Conservation (phyloP, 1,139 yeast genomes). For the Zygosaccharomyces pseudobailii region DNA sequence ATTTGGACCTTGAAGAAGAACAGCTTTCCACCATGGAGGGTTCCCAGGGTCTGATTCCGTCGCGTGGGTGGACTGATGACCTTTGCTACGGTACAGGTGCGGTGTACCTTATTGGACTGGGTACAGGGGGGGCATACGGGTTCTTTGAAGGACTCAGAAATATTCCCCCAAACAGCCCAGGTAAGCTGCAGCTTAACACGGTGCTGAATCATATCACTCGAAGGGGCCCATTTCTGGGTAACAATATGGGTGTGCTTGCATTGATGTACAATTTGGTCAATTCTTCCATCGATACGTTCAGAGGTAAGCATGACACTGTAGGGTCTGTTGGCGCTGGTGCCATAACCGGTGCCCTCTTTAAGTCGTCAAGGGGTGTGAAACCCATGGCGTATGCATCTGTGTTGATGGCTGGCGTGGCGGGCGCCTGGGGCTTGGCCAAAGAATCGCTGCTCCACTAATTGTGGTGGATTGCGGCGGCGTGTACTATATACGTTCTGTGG, state of each 20-base stretch:
- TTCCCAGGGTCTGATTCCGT: slow-evolving; percentile 83
- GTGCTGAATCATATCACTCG: slow-evolving; percentile 87
- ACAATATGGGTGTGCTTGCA: slow-evolving; percentile 91
- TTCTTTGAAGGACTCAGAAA: slow-evolving; percentile 76
- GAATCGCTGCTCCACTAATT: slow-evolving; percentile 19
- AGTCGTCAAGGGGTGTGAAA: slow-evolving; percentile 75
- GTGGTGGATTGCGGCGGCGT: neutral
- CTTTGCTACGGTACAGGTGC: slow-evolving; percentile 97
- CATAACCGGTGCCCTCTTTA: slow-evolving; percentile 85
- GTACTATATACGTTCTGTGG: neutral
- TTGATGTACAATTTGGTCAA: slow-evolving; percentile 81
- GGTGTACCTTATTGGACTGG: slow-evolving; percentile 75
- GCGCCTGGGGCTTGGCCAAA: slow-evolving; percentile 87
- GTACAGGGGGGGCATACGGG: slow-evolving; percentile 86
- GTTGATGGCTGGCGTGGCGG: slow-evolving; percentile 85
- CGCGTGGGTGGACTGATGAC: slow-evolving; percentile 96
- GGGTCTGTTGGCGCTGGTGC: slow-evolving; percentile 91
- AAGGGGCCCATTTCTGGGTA: slow-evolving; percentile 94
- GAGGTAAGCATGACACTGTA: slow-evolving; percentile 83
- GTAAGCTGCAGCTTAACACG: slow-evolving; percentile 78
- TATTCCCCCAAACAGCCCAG: slow-evolving; percentile 68
- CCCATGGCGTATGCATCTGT: slow-evolving; percentile 89
- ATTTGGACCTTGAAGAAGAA: slow-evolving; percentile 84
- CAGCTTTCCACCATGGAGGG: slow-evolving; percentile 72
- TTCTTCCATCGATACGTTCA: slow-evolving; percentile 67